A percentile compares a stretch with the other conserved stretches of the same genome.
Evolutionary conservation across 83 land plant species (phyloP).

Genomic region (Picea mariana): DNA sequence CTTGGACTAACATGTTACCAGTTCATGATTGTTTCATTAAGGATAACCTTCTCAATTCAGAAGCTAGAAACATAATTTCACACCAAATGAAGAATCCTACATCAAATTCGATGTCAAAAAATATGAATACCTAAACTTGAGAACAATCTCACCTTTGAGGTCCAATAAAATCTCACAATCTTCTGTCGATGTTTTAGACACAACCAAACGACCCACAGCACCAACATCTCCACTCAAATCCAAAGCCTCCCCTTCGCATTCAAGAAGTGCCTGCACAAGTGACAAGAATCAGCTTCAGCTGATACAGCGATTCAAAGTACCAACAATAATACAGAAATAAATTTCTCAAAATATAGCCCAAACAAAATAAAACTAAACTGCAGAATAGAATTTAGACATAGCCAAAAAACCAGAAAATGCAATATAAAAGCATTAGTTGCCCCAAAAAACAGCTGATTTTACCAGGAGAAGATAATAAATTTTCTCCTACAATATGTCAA

Average conservation of each 20-base stretch:
- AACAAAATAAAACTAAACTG: not conserved
- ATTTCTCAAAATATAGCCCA: not conserved
- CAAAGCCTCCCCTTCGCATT: conserved; percentile 92
- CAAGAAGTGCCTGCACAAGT: conserved; percentile 79
- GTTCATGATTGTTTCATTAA: not conserved
- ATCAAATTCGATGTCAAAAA: not conserved
- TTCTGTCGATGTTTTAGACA: conserved; percentile 36
- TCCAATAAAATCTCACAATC: conserved; percentile 70
- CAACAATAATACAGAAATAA: not conserved
- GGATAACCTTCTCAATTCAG: not conserved
- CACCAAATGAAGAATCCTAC: not conserved
- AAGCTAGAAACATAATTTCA: not conserved
- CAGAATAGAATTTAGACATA: not conserved
- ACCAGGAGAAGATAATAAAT: not conserved
- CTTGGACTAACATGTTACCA: not conserved
- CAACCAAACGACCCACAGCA: conserved; percentile 79
- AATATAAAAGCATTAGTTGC: not conserved
- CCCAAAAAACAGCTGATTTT: not conserved
- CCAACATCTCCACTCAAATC: conserved; percentile 97
- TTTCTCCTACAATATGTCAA: not conserved
- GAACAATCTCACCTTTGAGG: conserved; percentile 62
- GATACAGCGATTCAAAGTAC: conserved; percentile 9
- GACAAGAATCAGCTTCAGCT: conserved; percentile 3
- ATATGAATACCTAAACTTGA: not conserved
- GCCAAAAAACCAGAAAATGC: not conserved